Evolutionary conservation across 352 stramenopile genomes (phyloP).

Genomic region (Phytophthora pinifolia): DNA sequence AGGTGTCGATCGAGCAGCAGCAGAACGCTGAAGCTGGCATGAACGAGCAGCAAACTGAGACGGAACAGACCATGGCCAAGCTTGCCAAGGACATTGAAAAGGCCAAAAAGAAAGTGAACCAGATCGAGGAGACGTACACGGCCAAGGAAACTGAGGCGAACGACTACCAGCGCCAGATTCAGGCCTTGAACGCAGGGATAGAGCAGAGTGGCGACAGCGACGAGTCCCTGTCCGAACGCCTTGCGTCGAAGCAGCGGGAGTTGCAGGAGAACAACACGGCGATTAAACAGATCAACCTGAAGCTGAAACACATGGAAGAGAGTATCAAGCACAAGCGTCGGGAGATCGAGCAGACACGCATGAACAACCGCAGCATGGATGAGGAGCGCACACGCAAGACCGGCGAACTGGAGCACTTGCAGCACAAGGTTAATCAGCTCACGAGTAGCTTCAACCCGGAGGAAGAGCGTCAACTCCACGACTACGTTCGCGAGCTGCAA

Average conservation of each 20-base stretch:
- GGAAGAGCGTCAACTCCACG: slow-evolving; percentile 66
- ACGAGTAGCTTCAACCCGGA: slow-evolving; percentile 74
- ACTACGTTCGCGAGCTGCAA: slow-evolving; percentile 61
- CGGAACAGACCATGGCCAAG: slow-evolving; percentile 71
- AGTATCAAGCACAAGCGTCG: slow-evolving; percentile 75
- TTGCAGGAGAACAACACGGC: slow-evolving; percentile 77
- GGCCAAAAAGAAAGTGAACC: slow-evolving; percentile 60
- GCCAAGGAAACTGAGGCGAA: slow-evolving; percentile 67
- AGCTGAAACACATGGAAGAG: slow-evolving; percentile 93
- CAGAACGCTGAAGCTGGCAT: slow-evolving; percentile 59
- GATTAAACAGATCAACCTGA: slow-evolving; percentile 92
- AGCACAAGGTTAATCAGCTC: slow-evolving; percentile 50
- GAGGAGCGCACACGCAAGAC: slow-evolving; percentile 67
- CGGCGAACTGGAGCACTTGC: slow-evolving; percentile 66
- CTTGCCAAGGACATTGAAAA: slow-evolving; percentile 86
- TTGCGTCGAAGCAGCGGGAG: slow-evolving; percentile 78
- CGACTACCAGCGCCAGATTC: slow-evolving; percentile 82
- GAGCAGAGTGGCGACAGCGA: slow-evolving; percentile 73
- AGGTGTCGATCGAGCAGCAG: slow-evolving; percentile 72
- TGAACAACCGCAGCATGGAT: slow-evolving; percentile 75
- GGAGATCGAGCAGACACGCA: slow-evolving; percentile 69
- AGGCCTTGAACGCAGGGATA: slow-evolving; percentile 86
- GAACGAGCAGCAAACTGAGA: slow-evolving; percentile 73
- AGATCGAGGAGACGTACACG: slow-evolving; percentile 45
- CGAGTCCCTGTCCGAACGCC: slow-evolving; percentile 72